Percentiles rank a stretch among this genome's conserved stretches.
Conservation (phyloP, 192 early-diverging fungal species). For the Rhizophagus clarus region DNA sequence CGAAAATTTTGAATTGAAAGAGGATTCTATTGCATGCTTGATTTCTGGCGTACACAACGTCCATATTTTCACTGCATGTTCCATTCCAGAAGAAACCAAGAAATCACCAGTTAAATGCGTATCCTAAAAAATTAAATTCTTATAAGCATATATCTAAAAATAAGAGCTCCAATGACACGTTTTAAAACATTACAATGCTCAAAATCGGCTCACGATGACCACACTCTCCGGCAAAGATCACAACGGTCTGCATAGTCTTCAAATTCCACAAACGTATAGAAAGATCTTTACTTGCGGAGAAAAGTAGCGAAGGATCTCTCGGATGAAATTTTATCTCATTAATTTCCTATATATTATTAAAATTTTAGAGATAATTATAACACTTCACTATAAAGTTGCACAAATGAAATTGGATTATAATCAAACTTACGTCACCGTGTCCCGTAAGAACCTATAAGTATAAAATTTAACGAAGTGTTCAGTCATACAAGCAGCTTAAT, state of each 20-base stretch:
- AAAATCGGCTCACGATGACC: slow-evolving; percentile 26
- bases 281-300: slow-evolving; percentile 31
- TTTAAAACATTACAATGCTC: slow-evolving; percentile 20
- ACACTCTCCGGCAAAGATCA: slow-evolving; percentile 27
- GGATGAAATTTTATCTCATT: slow-evolving; percentile 31
- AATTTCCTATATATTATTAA: slow-evolving; percentile 14
- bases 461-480: background rate
- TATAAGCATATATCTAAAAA: background rate
- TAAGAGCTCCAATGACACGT: background rate
- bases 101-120: slow-evolving; percentile 24
- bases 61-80: slow-evolving; percentile 30
- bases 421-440: slow-evolving; percentile 27
- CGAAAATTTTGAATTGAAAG: background rate
- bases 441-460: slow-evolving; percentile 13
- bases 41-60: slow-evolving; percentile 24
- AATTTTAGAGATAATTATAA: background rate
- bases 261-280: slow-evolving; percentile 31
- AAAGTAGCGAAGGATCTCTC: background rate
- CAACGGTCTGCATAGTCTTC: background rate
- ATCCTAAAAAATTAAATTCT: slow-evolving; percentile 6
- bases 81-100: slow-evolving; percentile 28
- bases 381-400: background rate
- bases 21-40: background rate
- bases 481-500: background rate
- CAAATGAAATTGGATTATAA: background rate